These are phyloP conservation scores for Ailanthus altissimus DNA, from an alignment of 345 rosid genomes.

Conservation along the genomic window DNA sequence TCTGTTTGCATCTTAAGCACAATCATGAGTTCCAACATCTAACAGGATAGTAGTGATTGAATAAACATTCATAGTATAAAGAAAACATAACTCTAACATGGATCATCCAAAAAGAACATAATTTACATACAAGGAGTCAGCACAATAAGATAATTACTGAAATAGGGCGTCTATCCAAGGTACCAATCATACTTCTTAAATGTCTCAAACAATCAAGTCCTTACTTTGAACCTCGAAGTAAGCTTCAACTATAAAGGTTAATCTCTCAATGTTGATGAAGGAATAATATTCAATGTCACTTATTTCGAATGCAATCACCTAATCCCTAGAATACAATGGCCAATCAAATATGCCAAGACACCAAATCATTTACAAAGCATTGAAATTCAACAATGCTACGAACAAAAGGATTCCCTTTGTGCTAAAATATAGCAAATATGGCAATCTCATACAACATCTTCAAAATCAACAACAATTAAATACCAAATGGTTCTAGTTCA, in stretches of 20 bases:
- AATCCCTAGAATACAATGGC: neutral
- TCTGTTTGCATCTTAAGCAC: neutral
- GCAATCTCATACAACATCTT: neutral
- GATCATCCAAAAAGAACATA: neutral
- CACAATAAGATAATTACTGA: neutral
- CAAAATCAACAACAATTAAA: neutral
- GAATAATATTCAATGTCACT: neutral
- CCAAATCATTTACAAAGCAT: neutral
- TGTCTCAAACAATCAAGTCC: constrained; percentile 4
- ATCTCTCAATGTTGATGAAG: neutral
- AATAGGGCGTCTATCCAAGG: neutral
- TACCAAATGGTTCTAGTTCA: neutral
- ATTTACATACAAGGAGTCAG: constrained; percentile 3
- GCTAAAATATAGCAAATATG: neutral
- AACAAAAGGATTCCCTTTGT: neutral
- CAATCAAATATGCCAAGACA: neutral
- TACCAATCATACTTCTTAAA: neutral
- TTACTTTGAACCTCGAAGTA: neutral
- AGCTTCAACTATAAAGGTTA: neutral
- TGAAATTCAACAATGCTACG: neutral
- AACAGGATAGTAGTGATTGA: neutral
- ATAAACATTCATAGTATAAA: neutral
- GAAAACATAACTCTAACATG: neutral
- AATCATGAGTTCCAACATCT: neutral
- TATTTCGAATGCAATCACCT: constrained; percentile 12